phyloP scores from a whole-genome alignment of 768 basidiomycete species.

The Clitopilus passeckerianus region DNA sequence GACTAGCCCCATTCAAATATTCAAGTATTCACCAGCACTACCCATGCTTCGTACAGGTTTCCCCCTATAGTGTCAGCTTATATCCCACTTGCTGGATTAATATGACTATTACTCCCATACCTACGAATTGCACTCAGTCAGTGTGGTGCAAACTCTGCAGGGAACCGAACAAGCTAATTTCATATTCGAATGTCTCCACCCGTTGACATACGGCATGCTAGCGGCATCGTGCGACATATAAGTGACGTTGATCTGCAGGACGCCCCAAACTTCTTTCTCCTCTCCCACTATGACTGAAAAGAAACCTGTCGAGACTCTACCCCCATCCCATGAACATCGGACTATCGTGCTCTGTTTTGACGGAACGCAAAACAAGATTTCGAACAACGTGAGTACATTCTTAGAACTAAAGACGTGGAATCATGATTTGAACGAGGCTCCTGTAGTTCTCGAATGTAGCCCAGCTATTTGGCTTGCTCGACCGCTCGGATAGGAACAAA shows the following conservation, averaged over 20 bases:
- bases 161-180: neutral
- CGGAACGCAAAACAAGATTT: neutral
- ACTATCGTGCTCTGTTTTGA: neutral
- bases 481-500: neutral
- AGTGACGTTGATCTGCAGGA: neutral
- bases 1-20: no score
- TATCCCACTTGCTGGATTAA: no score
- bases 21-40: no score
- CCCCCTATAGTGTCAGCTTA: no score
- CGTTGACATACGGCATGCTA: neutral
- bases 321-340: neutral
- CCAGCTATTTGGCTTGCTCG: neutral
- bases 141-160: neutral
- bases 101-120: no score
- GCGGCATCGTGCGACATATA: neutral
- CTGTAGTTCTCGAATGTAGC: neutral
- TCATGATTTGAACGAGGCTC: conserved; percentile 24
- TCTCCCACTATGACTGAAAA: neutral
- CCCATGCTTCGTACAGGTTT: no score
- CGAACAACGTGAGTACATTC: neutral
- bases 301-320: neutral
- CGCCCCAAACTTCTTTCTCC: neutral
- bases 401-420: conserved; percentile 42
- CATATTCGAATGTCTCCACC: neutral
- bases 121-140: no score